Evolutionary conservation across 176 grass and related monocot species (phyloP), one percentile per base, ranked within the genome.

Genomic region (Triticum urartu): DNA sequence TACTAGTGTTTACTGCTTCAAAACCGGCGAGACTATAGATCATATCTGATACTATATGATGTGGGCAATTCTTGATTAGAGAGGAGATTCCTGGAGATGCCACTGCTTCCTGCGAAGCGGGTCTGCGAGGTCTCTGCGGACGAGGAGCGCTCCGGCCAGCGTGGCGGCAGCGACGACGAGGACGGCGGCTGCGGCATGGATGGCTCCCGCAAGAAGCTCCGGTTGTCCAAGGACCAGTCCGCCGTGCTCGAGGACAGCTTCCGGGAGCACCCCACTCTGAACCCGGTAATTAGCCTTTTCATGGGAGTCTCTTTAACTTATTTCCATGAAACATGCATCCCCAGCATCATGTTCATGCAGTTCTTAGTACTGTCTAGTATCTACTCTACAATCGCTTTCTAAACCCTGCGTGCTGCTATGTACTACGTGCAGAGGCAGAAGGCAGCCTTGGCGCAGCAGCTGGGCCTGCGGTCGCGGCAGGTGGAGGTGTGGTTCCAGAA

Each of bases 401-500:
- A 75, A 70, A 36, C 39, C 7, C 3, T 79, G 11, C 11, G 7
- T 17, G 52, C 30, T 68, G 36, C 26, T 54, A 54, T 15, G 15
- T 54, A 15, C 50, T 77, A 58, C 36, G 58, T 79, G 76, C 92
- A 97, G 94, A 90, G 87, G 81, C 94, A 97, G 83, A 97, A 97
- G 88, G 84, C 87, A 47, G 72, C 86, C 68, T 86, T 97, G 88
- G 94, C 94, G 45, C 90, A 92, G 83, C 86, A 92, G 67, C 88
- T 97, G 80, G 89, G 91, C 28, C 81, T 97, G 56, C 87, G 94
- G 83, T 84, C 94, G 10, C 91, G 94, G 61, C 94, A 97, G 84
- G 94, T 97, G 71, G 94, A 97, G 85, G 94, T 97, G 71, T 97
- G 94, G 94, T 97, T 97, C 84, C 94, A 97, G 88, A 97, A 97